These are phyloP conservation scores for Aspergillus sclerotiicarbonarius DNA, from an alignment of 495 filamentous ascomycete species.

Conservation along the genomic window DNA sequence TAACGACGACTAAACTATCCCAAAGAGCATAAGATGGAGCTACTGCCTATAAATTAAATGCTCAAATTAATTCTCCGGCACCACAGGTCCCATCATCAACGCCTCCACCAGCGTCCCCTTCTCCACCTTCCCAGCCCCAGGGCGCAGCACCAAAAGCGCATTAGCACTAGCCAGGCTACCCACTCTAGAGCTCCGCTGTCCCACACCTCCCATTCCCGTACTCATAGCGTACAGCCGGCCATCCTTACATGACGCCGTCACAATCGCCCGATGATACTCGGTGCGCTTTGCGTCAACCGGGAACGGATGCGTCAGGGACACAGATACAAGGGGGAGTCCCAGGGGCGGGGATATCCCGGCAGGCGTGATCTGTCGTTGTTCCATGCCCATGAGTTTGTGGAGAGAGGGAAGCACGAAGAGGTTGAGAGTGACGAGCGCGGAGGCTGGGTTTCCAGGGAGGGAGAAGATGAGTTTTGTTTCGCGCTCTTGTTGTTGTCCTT, in stretches of 20 bases:
- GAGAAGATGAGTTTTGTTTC: conserved; percentile 77
- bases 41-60: background rate
- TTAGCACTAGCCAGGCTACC: conserved; percentile 88
- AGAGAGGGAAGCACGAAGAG: conserved; percentile 90
- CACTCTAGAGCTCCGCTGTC: conserved; percentile 82
- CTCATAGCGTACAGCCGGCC: conserved; percentile 74
- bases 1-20: too few relatives aligned
- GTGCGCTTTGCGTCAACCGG: conserved; percentile 67
- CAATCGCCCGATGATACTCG: conserved; percentile 83
- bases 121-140: conserved; percentile 43
- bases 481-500: conserved; percentile 49
- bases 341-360: conserved; percentile 35
- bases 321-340: conserved; percentile 70
- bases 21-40: background rate
- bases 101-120: conserved; percentile 60
- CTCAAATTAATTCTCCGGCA: conserved; percentile 24
- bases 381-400: conserved; percentile 60
- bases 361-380: conserved; percentile 40
- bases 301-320: conserved; percentile 69
- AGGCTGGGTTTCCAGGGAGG: conserved; percentile 91
- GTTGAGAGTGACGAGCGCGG: conserved; percentile 87
- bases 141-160: conserved; percentile 74
- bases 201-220: conserved; percentile 63
- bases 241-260: conserved; percentile 56
- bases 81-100: conserved; percentile 57